Conservation (phyloP, 805 yeast genomes). For the Saccharomycopsis vini region DNA sequence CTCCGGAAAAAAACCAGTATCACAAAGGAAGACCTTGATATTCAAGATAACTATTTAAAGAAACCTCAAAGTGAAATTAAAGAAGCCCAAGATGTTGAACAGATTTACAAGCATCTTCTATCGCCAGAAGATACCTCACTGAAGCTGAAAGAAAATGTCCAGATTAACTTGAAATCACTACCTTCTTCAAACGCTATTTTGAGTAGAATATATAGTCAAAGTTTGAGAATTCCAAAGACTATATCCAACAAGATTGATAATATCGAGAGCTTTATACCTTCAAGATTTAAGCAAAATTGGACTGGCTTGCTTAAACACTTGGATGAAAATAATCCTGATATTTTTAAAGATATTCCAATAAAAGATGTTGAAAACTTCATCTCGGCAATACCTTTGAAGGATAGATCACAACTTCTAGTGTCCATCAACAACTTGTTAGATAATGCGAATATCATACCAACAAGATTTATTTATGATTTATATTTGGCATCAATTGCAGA, state of each 20-base stretch:
- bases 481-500: constrained; percentile 30
- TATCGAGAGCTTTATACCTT: constrained; percentile 32
- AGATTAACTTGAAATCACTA: not conserved
- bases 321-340: constrained; percentile 25
- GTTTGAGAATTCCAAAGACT: constrained; percentile 27
- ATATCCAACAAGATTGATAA: constrained; percentile 34
- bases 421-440: constrained; percentile 26
- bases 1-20: constrained; percentile 5
- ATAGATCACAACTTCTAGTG: constrained; percentile 23
- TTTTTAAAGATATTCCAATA: constrained; percentile 25
- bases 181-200: not conserved
- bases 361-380: constrained; percentile 30
- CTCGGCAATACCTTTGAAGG: constrained; percentile 29
- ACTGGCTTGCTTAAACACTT: constrained; percentile 24
- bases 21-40: not conserved
- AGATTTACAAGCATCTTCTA: constrained; percentile 7
- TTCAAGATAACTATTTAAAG: not conserved
- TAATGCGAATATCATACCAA: constrained; percentile 25
- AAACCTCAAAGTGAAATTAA: not conserved
- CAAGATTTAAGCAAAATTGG: constrained; percentile 38
- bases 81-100: constrained; percentile 12
- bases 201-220: constrained; percentile 8
- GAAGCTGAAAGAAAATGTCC: too few relatives aligned
- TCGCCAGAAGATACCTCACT: not conserved
- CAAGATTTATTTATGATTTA: constrained; percentile 28